phyloP scores from a whole-genome alignment of 192 early-diverging fungal genomes.

The Coemansia erecta region DNA sequence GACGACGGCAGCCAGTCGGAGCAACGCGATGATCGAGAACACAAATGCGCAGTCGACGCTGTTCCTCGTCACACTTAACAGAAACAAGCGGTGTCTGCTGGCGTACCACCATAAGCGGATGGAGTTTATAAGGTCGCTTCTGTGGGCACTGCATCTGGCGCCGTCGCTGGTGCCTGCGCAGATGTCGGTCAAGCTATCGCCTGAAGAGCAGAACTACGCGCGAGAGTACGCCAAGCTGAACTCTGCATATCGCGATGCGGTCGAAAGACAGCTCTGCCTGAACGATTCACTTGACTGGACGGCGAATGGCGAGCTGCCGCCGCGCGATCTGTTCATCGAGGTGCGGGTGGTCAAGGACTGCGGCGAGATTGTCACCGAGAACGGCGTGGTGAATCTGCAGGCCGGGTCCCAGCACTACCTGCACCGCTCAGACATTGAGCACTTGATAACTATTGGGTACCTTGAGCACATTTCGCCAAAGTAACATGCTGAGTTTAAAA shows the following conservation, averaged over 20 bases:
- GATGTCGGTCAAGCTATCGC: constrained; percentile 17
- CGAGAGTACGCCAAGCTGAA: constrained; percentile 66
- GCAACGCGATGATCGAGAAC: constrained; percentile 14
- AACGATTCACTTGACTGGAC: constrained; percentile 70
- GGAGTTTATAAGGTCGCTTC: constrained; percentile 62
- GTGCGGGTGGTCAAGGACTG: constrained; percentile 84
- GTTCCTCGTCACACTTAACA: constrained; percentile 53
- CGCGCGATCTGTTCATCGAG: constrained; percentile 88
- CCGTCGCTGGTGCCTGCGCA: constrained; percentile 34
- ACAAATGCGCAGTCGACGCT: constrained; percentile 32
- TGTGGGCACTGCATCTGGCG: constrained; percentile 53
- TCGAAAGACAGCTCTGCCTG: constrained; percentile 43
- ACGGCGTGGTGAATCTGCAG: constrained; percentile 72
- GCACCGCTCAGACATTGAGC: constrained; percentile 83
- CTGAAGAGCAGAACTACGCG: constrained; percentile 39
- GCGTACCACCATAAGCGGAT: constrained; percentile 80
- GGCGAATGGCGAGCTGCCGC: constrained; percentile 73
- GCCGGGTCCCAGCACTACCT: constrained; percentile 85
- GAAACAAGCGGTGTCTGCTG: constrained; percentile 87
- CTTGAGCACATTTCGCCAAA: constrained; percentile 66
- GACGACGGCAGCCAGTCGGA: no score
- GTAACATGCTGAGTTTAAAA: not conserved
- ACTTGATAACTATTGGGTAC: constrained; percentile 81
- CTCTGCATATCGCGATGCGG: constrained; percentile 57
- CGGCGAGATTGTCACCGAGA: constrained; percentile 89